phyloP scores from a whole-genome alignment of 2,329 filamentous ascomycete genomes.

The Aspergillus pseudotamarii region DNA sequence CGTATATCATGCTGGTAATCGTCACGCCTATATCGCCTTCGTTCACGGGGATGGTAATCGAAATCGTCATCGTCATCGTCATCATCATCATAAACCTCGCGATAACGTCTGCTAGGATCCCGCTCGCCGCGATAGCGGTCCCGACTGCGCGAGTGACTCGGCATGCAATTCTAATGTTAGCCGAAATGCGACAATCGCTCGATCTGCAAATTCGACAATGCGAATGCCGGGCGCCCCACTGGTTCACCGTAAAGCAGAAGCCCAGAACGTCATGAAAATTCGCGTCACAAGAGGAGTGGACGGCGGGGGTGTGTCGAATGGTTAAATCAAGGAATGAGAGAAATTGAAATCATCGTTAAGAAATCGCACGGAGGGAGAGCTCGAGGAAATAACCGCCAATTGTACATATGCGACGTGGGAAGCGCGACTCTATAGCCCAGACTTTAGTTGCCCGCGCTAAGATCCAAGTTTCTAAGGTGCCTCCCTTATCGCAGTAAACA shows the following conservation, averaged over 20 bases:
- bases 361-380: neutral
- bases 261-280: neutral
- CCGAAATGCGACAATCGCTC: constrained; percentile 9
- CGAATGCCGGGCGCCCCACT: neutral
- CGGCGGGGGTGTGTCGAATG: neutral
- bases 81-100: constrained; percentile 28
- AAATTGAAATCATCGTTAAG: neutral
- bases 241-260: neutral
- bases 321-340: neutral
- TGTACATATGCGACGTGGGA: constrained; percentile 5
- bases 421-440: neutral
- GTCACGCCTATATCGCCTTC: constrained; percentile 26
- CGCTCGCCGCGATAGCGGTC: constrained; percentile 32
- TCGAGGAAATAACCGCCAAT: neutral
- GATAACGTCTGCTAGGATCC: constrained; percentile 20
- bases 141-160: constrained; percentile 36
- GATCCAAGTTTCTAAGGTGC: neutral
- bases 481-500: neutral
- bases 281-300: neutral
- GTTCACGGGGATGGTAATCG: constrained; percentile 21
- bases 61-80: constrained; percentile 23
- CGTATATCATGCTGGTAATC: constrained; percentile 17
- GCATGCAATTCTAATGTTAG: constrained; percentile 29
- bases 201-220: constrained; percentile 1
- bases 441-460: neutral